Conservation (phyloP, 2,329 filamentous ascomycete species). For the Trichoderma sp. region DNA sequence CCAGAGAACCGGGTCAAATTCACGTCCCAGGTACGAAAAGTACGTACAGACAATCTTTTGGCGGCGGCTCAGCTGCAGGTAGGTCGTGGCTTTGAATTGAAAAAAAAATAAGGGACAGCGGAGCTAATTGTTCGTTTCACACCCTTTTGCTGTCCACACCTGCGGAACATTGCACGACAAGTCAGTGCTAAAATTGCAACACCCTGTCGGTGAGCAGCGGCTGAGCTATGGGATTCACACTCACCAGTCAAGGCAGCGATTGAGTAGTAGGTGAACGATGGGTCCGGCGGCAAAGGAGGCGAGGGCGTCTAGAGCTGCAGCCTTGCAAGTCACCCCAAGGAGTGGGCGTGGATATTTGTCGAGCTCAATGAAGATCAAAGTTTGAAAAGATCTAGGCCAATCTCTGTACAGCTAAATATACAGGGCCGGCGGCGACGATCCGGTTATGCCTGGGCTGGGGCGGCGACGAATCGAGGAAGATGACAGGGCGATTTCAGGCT, state of each 20-base stretch:
- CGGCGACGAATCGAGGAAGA: neutral
- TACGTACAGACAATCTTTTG: neutral
- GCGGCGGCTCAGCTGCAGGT: conserved; percentile 4
- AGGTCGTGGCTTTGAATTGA: neutral
- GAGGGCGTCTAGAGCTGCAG: conserved; percentile 4
- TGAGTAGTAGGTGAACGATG: neutral
- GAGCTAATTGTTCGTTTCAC: conserved; percentile 11
- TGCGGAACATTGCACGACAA: conserved; percentile 12
- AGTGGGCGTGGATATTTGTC: neutral
- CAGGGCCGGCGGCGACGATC: neutral
- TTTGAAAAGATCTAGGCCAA: neutral
- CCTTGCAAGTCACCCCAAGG: conserved; percentile 3
- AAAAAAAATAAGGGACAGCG: neutral
- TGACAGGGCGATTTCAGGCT: neutral
- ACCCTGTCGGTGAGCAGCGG: conserved; percentile 12
- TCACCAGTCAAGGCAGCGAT: conserved; percentile 3
- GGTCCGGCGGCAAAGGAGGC: conserved; percentile 9
- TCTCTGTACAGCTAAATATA: conserved; percentile 5
- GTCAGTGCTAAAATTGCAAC: conserved; percentile 8
- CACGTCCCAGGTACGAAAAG: conserved; percentile 9
- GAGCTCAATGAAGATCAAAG: neutral
- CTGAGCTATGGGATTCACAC: neutral
- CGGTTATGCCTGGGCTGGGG: neutral
- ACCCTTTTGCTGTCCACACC: conserved; percentile 12
- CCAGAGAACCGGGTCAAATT: neutral